Conservation (phyloP, 352 stramenopile genomes). For the Ophiocytium majus region DNA sequence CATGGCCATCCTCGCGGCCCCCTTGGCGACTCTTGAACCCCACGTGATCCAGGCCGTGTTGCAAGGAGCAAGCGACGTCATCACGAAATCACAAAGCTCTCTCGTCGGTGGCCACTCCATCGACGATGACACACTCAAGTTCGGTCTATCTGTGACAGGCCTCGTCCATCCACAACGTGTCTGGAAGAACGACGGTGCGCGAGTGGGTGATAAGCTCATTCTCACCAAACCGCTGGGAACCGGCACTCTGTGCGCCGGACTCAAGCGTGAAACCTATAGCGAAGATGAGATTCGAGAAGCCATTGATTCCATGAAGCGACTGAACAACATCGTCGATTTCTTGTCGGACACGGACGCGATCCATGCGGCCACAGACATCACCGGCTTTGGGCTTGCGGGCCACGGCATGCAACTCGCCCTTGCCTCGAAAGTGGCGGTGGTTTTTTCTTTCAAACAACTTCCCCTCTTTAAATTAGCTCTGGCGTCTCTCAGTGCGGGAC, state of each 20-base stretch:
- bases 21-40: constrained; percentile 22
- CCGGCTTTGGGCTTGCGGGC: constrained; percentile 56
- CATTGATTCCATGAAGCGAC: constrained; percentile 7
- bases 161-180: background rate
- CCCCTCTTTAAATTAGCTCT: background rate
- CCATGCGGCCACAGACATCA: constrained; percentile 53
- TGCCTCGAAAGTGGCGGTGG: background rate
- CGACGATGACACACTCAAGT: constrained; percentile 8
- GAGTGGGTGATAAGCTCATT: constrained; percentile 59
- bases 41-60: constrained; percentile 10
- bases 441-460: background rate
- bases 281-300: background rate
- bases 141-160: constrained; percentile 24
- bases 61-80: background rate
- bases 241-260: constrained; percentile 64
- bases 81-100: background rate
- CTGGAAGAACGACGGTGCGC: constrained; percentile 51
- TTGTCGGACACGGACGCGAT: constrained; percentile 27
- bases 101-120: constrained; percentile 25
- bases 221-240: constrained; percentile 66
- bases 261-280: constrained; percentile 66
- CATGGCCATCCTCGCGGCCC: constrained; percentile 10
- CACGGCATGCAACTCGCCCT: constrained; percentile 26
- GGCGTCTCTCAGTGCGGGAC: background rate
- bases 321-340: constrained; percentile 1